Base-by-base conservation (phyloP, 176 grass and related monocot genomes). In the Microstegium vimineum region DNA sequence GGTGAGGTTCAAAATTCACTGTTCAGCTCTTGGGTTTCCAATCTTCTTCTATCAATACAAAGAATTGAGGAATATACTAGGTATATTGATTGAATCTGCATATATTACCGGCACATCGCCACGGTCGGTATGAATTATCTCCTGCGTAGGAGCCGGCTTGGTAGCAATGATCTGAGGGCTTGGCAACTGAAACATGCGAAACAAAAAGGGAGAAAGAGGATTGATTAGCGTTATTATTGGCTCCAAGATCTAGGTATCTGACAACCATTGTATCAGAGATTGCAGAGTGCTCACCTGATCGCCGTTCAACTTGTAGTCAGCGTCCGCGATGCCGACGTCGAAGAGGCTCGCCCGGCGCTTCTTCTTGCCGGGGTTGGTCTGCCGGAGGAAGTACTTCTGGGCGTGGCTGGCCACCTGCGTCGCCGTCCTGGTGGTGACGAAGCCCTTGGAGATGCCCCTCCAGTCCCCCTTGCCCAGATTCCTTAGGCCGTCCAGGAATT, bases 401-500 rank as follows among this genome's bases (percentile, higher is more conserved):
- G 96, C 96, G 75, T 98, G 96, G 82, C 96, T 98, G 68, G 96
- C 96, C 33, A 98, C 96, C 83, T 98, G 96, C 32, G 93, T 95
- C 4, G 96, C 92, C 31, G 96, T 98, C 78, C 93, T 86, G 31
- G 82, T 98, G 68, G 80, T 85, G 47, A 98, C 96, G 64, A 95
- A 98, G 45, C 84, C 91, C 87, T 85, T 95, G 43, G 96, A 93
- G 60, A 98, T 98, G 45, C 96, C 96, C 80, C 93, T 91, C 96
- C 93, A 98, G 73, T 98, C 90, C 17, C 93, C 96, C 45, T 93
- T 98, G 22, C 93, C 96, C 26, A 95, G 88, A 83, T 88, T 87
- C 76, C 64, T 86, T 69, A 98, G 80, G 3, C 96, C 96, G 14
- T 86, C 87, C 17, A 98, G 62, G 82, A 98, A 98, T 28, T 88